Base-by-base conservation (phyloP, 1,139 yeast species). In the Sugiyamaella japonica region DNA sequence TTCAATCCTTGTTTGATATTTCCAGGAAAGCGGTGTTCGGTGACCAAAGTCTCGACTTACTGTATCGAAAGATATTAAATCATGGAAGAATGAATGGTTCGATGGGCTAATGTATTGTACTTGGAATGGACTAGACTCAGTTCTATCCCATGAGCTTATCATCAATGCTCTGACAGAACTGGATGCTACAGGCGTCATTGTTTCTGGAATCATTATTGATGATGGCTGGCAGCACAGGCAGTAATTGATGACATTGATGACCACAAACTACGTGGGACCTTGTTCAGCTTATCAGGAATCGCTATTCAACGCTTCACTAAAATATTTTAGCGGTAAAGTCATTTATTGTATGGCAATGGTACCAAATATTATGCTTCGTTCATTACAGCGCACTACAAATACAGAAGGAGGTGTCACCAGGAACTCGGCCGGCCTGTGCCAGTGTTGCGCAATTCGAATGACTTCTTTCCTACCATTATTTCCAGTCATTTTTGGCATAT, bases 221-320 rank as follows among this genome's bases (percentile, higher is more conserved):
- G 72, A 69, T 51, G 72, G 72, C n/a, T 69, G 72, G 72, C 71
- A 68, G 48, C 55, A 54, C 68, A 67, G 52, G 62, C 64, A 44
- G 61, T 58, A 9, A 56, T 69, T 17, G 66, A 67, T 46, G 63
- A 62, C 31, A 54, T 69, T 23, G 55, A 53, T 16, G 59, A 55
- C n/a, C 58, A 56, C 8, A 48, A 48, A 7, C 47, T 60, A 3
- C 61, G 64, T 15, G 65, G 63, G 1, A 28, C 25, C 25, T 51
- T 61, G 7, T 61, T 60, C 56, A 48, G 56, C 54, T 5, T 68
- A 67, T 55, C 70, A 67, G 47, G 62, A 63, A 31, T 67, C 67
- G 9, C 55, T 67, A n/a, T 59, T 58, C 43, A 23, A 50, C 3
- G 55, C 63, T 13, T 61, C 68, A 5, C 38, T 55, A 25, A 51